A percentile compares a stretch with the other conserved stretches of the same genome.
These are phyloP conservation scores for Ramichloridium luteum DNA, from an alignment of 2,329 filamentous ascomycete genomes.

Conservation along the genomic window DNA sequence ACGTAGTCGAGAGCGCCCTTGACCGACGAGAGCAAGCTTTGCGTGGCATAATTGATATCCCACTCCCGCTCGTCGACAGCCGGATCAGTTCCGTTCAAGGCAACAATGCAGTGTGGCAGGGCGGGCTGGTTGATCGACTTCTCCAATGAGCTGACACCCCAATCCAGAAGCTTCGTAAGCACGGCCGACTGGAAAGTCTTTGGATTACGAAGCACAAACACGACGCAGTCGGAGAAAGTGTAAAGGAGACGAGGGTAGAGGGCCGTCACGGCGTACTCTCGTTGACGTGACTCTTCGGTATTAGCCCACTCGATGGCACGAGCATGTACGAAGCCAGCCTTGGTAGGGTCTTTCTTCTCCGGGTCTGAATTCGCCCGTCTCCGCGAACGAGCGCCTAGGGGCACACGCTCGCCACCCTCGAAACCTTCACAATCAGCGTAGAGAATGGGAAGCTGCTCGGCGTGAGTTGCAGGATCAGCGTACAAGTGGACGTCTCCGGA, in stretches of 20 bases:
- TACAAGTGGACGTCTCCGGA: slow-evolving; percentile 43
- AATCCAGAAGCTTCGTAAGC: slow-evolving; percentile 32
- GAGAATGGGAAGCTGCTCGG: slow-evolving; percentile 31
- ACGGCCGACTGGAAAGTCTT: slow-evolving; percentile 27
- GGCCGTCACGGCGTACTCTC: slow-evolving; percentile 28
- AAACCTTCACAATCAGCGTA: slow-evolving; percentile 44
- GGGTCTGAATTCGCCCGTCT: slow-evolving; percentile 10
- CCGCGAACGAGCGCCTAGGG: slow-evolving; percentile 21
- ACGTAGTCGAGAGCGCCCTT: slow-evolving; percentile 20
- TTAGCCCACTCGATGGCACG: slow-evolving; percentile 24
- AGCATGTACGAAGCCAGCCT: slow-evolving; percentile 12
- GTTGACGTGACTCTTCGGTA: slow-evolving; percentile 19
- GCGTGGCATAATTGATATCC: slow-evolving; percentile 24
- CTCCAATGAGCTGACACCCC: slow-evolving; percentile 41
- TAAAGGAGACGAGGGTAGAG: slow-evolving; percentile 32
- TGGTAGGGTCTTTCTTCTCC: slow-evolving; percentile 4
- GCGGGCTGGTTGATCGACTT: slow-evolving; percentile 44
- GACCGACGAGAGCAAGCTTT: slow-evolving; percentile 23
- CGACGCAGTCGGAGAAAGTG: slow-evolving; percentile 33
- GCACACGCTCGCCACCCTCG: slow-evolving; percentile 35
- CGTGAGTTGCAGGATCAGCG: slow-evolving; percentile 33
- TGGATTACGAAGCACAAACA: slow-evolving; percentile 31
- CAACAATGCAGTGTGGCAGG: slow-evolving; percentile 43
- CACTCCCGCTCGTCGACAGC: slow-evolving; percentile 24
- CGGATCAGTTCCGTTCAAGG: slow-evolving; percentile 28